Evolutionary conservation across 441 rosid species (phyloP), one percentile per base, ranked within the genome.

Genomic region (Cnidoscolus chayamansa): DNA sequence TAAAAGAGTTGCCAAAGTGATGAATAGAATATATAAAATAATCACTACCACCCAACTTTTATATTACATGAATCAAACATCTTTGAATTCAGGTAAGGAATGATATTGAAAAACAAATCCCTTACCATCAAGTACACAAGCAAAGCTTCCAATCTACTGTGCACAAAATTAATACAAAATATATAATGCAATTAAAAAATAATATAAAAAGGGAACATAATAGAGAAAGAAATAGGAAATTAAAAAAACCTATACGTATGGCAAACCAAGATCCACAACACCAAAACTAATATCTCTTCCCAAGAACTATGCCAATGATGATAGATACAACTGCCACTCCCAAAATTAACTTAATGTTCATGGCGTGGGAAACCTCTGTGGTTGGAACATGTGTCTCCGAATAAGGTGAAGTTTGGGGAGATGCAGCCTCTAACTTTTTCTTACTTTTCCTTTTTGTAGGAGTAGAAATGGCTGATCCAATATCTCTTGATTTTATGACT

Each of bases 361-460:
- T 81, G 66, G 72, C 80, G 40, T 78, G 71, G 50, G 96, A 87
- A 54, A 49, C 77, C 48, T 81, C 76, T 0, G 77, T 62, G 16
- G 76, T 75, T 71, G 82, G 84, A 60, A 84, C 68, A 71, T 59
- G 72, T 3, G 72, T 73, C 58, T 57, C 81, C 7, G 77, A 59
- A 20, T 82, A 73, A 10, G 93, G 75, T 7, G 87, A 80, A 70
- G 90, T 68, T 56, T 80, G 76, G 17, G 75, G 66, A 35, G 85
- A 31, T 15, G 81, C 70, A 10, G 81, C 81, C 68, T 93, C 98
- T n/a, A 74, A 70, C 84, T 88, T 96, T 67, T 89, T 90, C 90
- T 89, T 96, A 77, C 88, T 86, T 84, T 87, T 93, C 67, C 98
- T 84, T 79, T 89, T 93, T 3, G 86, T 67, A n/a, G 97, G 97